Evolutionary conservation across 169 alveolate genomes (phyloP), one percentile per base, ranked within the genome.

Genomic region (Eimeria tenella): DNA sequence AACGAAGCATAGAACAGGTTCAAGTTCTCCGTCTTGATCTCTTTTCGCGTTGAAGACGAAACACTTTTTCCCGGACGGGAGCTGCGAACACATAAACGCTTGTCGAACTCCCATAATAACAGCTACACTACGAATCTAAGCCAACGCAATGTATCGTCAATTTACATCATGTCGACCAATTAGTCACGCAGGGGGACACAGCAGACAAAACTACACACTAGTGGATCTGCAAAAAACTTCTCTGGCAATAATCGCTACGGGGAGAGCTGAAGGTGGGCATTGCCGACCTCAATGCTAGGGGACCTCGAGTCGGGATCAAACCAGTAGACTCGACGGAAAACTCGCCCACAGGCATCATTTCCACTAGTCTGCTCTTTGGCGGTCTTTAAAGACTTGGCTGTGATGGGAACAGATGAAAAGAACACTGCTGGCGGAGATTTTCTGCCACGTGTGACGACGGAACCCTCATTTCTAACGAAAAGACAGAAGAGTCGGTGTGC

Each of bases 41-140:
- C 96, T 86, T 68, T 94, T 94, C 21, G 93, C 94, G 68, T 86
- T 86, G 92, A 94, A 87, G 4, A 94, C 94, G 58, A 86, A 94
- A 87, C 96, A 94, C 58, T 89, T 52, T 60, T 94, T 94, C 10
- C 96, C 96, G 19, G 96, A 94, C 4, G 96, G 96, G 15, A 94
- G 94, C 96, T 94, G 90, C 63, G n/a, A 17, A 31, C 17, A n/a
- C 42, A 13, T 55, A 84, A 5, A 62, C 91, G 31, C 23, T 31
- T 56, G 52, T 56, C 25, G 53, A 31, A 31, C 42, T 31, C 42
- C 42, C 42, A 31, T 31, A 31, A 31, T 31, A 31, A 31, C 0
- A 31, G 42, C 42, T 31, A 31, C 42, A 31, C 42, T 31, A 31
- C 42, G 42, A 31, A 31, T 2, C 42, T 31, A 31, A 0, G 42